Evolutionary conservation across 352 stramenopile species (phyloP).

Genomic region (Phytophthora litchii): DNA sequence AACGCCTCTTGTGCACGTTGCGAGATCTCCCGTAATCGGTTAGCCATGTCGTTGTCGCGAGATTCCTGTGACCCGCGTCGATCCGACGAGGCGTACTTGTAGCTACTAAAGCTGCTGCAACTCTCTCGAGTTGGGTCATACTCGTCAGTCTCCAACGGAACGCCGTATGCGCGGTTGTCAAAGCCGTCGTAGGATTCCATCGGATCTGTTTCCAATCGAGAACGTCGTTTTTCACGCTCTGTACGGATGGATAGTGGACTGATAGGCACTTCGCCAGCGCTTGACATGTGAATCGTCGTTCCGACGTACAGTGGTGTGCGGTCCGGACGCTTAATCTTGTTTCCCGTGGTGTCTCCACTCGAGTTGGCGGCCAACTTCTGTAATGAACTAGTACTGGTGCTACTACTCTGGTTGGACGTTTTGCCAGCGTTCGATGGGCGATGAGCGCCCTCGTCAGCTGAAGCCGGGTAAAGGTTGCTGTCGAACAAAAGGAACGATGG

Average conservation of each 20-base stretch:
- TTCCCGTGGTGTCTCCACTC: constrained; percentile 3
- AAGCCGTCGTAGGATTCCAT: constrained; percentile 73
- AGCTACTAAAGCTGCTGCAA: constrained; percentile 34
- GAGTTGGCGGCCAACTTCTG: constrained; percentile 25
- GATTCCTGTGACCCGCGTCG: constrained; percentile 47
- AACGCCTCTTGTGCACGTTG: constrained; percentile 65
- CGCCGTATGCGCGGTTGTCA: constrained; percentile 46
- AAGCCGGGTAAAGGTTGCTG: constrained; percentile 40
- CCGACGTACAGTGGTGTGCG: constrained; percentile 36
- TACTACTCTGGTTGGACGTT: constrained; percentile 58
- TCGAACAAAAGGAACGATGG: constrained; percentile 41
- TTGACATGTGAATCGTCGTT: constrained; percentile 45
- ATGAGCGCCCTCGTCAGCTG: constrained; percentile 18
- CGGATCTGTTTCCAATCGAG: constrained; percentile 65
- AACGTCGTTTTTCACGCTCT: constrained; percentile 42
- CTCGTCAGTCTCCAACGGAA: constrained; percentile 45
- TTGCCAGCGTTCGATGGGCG: constrained; percentile 37
- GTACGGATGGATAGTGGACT: constrained; percentile 63
- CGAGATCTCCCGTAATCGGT: constrained; percentile 66
- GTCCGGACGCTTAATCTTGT: constrained; percentile 19
- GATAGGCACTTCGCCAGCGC: constrained; percentile 51
- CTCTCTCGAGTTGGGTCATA: constrained; percentile 35
- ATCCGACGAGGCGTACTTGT: constrained; percentile 29
- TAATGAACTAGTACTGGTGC: constrained; percentile 40
- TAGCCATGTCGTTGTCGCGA: constrained; percentile 57